Percentiles rank a stretch among this genome's conserved stretches.
Conservation (phyloP, 1,284 basidiomycete species). For the Psilocybe mexicana region DNA sequence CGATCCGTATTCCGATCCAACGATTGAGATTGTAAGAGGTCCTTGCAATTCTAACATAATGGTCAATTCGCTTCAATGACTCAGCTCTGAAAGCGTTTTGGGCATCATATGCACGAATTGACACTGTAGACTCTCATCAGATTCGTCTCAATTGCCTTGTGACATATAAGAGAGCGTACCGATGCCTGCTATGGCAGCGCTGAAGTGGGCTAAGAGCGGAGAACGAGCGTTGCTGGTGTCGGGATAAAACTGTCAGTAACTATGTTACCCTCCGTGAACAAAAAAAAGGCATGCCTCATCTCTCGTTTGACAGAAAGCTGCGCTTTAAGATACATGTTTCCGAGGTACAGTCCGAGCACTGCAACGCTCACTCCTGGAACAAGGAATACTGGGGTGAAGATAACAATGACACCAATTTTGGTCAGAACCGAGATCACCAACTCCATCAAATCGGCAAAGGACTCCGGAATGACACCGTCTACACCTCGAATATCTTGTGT, state of each 20-base stretch:
- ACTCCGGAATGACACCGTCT: slow-evolving; percentile 13
- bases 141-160: not conserved
- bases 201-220: slow-evolving; percentile 41
- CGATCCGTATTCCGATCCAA: slow-evolving; percentile 46
- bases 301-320: slow-evolving; percentile 76
- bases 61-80: slow-evolving; percentile 40
- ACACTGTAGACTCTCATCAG: slow-evolving; percentile 37
- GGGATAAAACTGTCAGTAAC: not conserved
- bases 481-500: slow-evolving; percentile 50
- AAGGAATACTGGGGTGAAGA: slow-evolving; percentile 22
- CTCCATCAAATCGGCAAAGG: slow-evolving; percentile 3
- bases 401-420: slow-evolving; percentile 14
- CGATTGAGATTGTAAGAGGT: slow-evolving; percentile 45
- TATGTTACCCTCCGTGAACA: not conserved
- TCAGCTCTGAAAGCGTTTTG: slow-evolving; percentile 36
- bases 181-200: slow-evolving; percentile 65
- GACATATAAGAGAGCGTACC: slow-evolving; percentile 31
- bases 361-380: slow-evolving; percentile 20
- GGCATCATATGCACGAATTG: slow-evolving; percentile 54
- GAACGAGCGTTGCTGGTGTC: slow-evolving; percentile 21
- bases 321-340: slow-evolving; percentile 62
- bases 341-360: slow-evolving; percentile 33
- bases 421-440: slow-evolving; percentile 4
- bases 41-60: slow-evolving; percentile 38
- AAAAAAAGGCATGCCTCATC: slow-evolving; percentile 17